Evolutionary conservation across 2,329 filamentous ascomycete species (phyloP), one percentile per base, ranked within the genome.

Genomic region (Trichoderma sp.): DNA sequence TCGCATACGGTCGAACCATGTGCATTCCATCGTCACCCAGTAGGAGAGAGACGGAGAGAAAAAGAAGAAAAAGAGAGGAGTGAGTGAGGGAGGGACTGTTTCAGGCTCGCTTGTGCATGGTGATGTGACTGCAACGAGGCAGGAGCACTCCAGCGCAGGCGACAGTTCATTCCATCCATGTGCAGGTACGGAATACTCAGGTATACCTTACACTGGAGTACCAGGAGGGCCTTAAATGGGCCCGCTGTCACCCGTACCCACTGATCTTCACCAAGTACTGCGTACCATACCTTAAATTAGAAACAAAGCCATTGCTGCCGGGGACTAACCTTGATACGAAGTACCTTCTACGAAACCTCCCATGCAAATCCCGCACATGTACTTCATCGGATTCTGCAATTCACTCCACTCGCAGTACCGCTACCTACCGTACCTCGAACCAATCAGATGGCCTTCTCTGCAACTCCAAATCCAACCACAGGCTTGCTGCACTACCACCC

Each of bases 401-500:
- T 10, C 12, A 39, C 34, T 14, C 12, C 12, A 14, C 34, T 1
- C 14, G 5, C 9, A 4, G 34, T 14, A 39, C 34, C 34, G 34
- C 34, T 39, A 10, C 34, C 34, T 39, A 34, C 3, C 30, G 7
- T 10, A 34, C 5, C 34, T 39, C 34, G 34, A 12, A 12, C 12
- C 9, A 39, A 14, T 39, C 12, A 39, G 2, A 39, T 14, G 34
- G 9, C 30, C 30, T 34, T 34, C 7, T 34, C 30, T 34, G 30
- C n/a, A 55, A 21, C 52, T 24, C 34, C 15, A 43, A 56, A 56
- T 56, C 34, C 52, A 56, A 56, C 52, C 15, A 12, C 52, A 19
- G 17, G 14, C 7, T 10, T 24, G 52, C 52, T 56, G 52, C 52
- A 41, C 39, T 43, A 56, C 52, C 52, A 56, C 52, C 52, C 52